Evolutionary conservation across 1,284 basidiomycete species (phyloP).

Genomic region (Leccinum fuscescens): DNA sequence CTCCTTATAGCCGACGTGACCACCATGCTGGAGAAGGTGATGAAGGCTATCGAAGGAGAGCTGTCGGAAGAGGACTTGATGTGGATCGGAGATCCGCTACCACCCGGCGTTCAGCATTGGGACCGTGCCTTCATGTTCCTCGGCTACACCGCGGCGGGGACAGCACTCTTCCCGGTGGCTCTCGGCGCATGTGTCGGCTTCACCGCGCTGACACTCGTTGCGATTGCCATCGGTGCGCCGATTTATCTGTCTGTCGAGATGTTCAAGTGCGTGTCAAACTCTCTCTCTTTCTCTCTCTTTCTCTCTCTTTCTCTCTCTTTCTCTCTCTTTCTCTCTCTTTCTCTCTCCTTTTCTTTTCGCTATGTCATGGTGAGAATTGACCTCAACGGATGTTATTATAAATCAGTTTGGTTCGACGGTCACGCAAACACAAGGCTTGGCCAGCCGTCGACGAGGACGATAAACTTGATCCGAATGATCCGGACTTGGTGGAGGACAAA

Average conservation of each 20-base stretch:
- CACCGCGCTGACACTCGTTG: not conserved
- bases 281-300: too few relatives aligned
- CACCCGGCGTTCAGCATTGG: too few relatives aligned
- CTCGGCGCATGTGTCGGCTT: not conserved
- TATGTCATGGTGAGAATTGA: not conserved
- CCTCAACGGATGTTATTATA: not conserved
- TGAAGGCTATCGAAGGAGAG: conserved; percentile 20
- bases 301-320: not conserved
- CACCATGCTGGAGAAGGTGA: not conserved
- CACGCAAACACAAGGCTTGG: not conserved
- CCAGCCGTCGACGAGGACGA: not conserved
- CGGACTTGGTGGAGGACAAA: not conserved
- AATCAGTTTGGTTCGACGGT: not conserved
- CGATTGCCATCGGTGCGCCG: not conserved
- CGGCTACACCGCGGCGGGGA: too few relatives aligned
- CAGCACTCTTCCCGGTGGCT: too few relatives aligned
- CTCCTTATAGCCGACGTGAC: conserved; percentile 17
- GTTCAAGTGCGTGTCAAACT: not conserved
- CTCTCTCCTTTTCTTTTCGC: not conserved
- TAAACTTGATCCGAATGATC: not conserved
- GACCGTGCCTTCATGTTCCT: too few relatives aligned
- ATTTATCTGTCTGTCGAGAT: not conserved
- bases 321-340: too few relatives aligned
- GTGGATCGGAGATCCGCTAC: too few relatives aligned
- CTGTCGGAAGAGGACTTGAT: conserved; percentile 4